Percentiles rank a stretch among this genome's conserved stretches.
Conservation (phyloP, 2,329 filamentous ascomycete species). For the Aspergillus udagawae region DNA sequence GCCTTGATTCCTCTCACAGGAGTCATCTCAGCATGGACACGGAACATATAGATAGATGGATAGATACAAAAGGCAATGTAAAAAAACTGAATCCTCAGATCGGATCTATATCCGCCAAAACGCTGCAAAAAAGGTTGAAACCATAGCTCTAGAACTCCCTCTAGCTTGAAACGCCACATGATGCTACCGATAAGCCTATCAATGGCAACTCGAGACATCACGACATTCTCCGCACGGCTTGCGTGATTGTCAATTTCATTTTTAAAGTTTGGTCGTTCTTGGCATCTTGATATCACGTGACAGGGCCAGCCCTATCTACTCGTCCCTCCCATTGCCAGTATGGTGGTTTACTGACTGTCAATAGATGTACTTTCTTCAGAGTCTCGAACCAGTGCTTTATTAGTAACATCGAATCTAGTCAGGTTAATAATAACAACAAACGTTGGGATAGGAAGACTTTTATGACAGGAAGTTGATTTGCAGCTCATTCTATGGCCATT, state of each 20-base stretch:
- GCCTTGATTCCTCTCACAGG: background rate
- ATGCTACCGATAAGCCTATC: background rate
- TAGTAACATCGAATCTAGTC: background rate
- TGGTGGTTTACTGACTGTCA: background rate
- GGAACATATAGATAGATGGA: background rate
- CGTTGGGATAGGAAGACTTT: background rate
- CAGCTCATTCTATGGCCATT: background rate
- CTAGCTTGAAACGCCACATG: constrained; percentile 4
- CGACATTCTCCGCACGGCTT: constrained; percentile 21
- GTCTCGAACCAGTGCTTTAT: background rate
- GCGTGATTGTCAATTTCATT: constrained; percentile 18
- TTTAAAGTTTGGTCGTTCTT: background rate
- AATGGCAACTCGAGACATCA: constrained; percentile 11
- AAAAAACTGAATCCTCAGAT: background rate
- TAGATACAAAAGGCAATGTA: background rate
- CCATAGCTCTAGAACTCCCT: background rate
- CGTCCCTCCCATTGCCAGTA: background rate
- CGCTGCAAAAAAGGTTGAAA: background rate
- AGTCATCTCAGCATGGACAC: background rate
- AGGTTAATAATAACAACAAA: background rate
- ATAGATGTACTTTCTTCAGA: background rate
- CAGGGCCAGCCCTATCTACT: background rate
- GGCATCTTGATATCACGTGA: constrained; percentile 1
- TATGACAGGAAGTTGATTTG: background rate
- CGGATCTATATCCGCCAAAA: background rate